Percentiles rank a stretch among this genome's conserved stretches.
These are phyloP conservation scores for Ustilago crameri DNA, from an alignment of 1,284 basidiomycete genomes.

Conservation along the genomic window DNA sequence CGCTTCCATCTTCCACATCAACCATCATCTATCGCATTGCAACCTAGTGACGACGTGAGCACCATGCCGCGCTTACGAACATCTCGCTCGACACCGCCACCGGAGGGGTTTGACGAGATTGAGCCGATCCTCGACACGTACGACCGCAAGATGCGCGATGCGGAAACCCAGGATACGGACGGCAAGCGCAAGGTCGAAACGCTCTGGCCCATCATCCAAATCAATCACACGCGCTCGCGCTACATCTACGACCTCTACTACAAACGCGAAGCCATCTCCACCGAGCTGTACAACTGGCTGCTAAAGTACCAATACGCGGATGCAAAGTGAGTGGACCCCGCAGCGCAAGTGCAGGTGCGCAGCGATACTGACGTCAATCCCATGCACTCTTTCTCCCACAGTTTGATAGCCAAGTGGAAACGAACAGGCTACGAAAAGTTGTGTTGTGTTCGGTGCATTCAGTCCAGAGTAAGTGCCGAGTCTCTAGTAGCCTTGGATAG, in stretches of 20 bases:
- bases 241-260: slow-evolving; percentile 99
- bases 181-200: slow-evolving; percentile 96
- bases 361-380: no score
- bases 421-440: slow-evolving; percentile 98
- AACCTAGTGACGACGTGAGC: no score
- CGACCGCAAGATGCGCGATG: slow-evolving; percentile 67
- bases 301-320: slow-evolving; percentile 97
- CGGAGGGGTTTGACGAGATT: slow-evolving; percentile 97
- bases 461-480: slow-evolving; percentile 78
- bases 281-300: slow-evolving; percentile 96
- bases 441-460: slow-evolving; percentile 96
- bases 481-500: not conserved
- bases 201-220: slow-evolving; percentile 99
- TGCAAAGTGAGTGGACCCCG: slow-evolving; percentile 76
- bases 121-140: slow-evolving; percentile 71
- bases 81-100: slow-evolving; percentile 90
- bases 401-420: slow-evolving; percentile 99
- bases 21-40: no score
- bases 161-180: slow-evolving; percentile 94
- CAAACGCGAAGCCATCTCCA: slow-evolving; percentile 93
- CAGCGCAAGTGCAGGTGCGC: not conserved
- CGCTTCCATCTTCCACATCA: not conserved
- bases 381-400: slow-evolving; percentile 68
- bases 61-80: slow-evolving; percentile 95
- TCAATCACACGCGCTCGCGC: slow-evolving; percentile 85